Evolutionary conservation across 371 early-diverging fungal genomes (phyloP).

Genomic region (Mortierella sp.): DNA sequence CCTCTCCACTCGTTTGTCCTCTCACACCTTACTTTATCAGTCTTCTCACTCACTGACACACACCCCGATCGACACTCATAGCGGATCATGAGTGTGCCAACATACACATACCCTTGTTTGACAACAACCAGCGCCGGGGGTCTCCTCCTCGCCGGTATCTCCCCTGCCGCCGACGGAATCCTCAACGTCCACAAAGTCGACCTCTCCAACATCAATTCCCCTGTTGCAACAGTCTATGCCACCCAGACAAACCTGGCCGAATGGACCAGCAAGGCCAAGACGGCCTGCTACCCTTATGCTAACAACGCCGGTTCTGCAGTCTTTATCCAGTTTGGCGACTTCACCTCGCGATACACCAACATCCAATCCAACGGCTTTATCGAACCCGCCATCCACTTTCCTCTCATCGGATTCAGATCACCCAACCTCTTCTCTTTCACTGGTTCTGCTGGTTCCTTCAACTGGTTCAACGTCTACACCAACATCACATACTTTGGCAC

Average conservation of each 20-base stretch:
- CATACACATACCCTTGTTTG: slow-evolving; percentile 13
- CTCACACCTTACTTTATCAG: too few relatives aligned
- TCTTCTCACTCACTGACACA: background rate
- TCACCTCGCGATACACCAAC: slow-evolving; percentile 24
- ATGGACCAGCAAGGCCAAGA: slow-evolving; percentile 28
- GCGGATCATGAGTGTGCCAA: slow-evolving; percentile 14
- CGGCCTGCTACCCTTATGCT: slow-evolving; percentile 24
- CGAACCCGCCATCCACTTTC: slow-evolving; percentile 15
- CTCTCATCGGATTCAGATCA: slow-evolving; percentile 1
- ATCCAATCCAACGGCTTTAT: slow-evolving; percentile 33
- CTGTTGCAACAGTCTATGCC: slow-evolving; percentile 17
- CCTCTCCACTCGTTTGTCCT: background rate
- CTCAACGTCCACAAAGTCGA: slow-evolving; percentile 26
- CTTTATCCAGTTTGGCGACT: slow-evolving; percentile 39
- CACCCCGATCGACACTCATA: too few relatives aligned
- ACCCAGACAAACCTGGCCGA: background rate
- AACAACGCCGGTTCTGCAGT: background rate
- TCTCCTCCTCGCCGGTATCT: slow-evolving; percentile 26
- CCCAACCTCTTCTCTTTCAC: slow-evolving; percentile 23
- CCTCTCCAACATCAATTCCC: slow-evolving; percentile 33
- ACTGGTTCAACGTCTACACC: slow-evolving; percentile 29
- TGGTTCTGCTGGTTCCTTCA: slow-evolving; percentile 12
- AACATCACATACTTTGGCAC: slow-evolving; percentile 10
- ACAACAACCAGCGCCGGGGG: slow-evolving; percentile 1
- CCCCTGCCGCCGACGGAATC: slow-evolving; percentile 17